phyloP scores from a whole-genome alignment of 768 basidiomycete genomes.

The Favolaschia claudopus region DNA sequence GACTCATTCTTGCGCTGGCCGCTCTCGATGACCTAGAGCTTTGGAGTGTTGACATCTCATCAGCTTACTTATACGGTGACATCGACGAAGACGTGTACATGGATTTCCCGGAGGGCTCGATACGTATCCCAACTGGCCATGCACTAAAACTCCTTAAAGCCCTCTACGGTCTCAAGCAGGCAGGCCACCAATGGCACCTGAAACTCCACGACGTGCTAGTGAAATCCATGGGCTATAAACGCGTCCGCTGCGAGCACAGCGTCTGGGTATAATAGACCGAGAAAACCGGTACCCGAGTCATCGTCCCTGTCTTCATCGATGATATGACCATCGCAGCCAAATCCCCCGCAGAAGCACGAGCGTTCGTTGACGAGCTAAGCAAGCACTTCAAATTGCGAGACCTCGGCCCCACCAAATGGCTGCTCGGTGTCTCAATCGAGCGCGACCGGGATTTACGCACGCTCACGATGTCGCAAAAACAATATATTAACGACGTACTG shows the following conservation, averaged over 20 bases:
- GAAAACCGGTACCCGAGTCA: slow-evolving; percentile 18
- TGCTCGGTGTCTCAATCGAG: slow-evolving; percentile 28
- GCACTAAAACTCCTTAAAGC: slow-evolving; percentile 34
- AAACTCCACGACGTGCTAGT: slow-evolving; percentile 25
- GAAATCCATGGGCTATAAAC: slow-evolving; percentile 23
- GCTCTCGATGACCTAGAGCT: slow-evolving; percentile 41
- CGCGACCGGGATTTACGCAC: slow-evolving; percentile 18
- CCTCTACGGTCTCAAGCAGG: slow-evolving; percentile 46
- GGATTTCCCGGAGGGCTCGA: slow-evolving; percentile 39
- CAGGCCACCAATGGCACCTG: slow-evolving; percentile 36
- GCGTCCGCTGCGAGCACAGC: slow-evolving; percentile 26
- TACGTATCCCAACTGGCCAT: slow-evolving; percentile 23
- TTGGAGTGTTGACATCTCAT: slow-evolving; percentile 40
- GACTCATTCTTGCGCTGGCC: slow-evolving; percentile 39
- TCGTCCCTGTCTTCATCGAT: slow-evolving; percentile 41
- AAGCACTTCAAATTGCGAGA: slow-evolving; percentile 27
- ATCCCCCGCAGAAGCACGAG: background rate
- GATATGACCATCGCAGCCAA: slow-evolving; percentile 26
- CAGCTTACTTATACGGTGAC: slow-evolving; percentile 41
- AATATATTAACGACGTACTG: slow-evolving; percentile 9
- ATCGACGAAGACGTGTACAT: slow-evolving; percentile 43
- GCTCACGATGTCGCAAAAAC: no score
- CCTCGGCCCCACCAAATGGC: slow-evolving; percentile 19
- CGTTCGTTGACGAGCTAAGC: slow-evolving; percentile 19
- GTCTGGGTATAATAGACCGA: slow-evolving; percentile 35